Base-by-base conservation (phyloP, 139 green algal genomes). In the Coccomyxa sp. region DNA sequence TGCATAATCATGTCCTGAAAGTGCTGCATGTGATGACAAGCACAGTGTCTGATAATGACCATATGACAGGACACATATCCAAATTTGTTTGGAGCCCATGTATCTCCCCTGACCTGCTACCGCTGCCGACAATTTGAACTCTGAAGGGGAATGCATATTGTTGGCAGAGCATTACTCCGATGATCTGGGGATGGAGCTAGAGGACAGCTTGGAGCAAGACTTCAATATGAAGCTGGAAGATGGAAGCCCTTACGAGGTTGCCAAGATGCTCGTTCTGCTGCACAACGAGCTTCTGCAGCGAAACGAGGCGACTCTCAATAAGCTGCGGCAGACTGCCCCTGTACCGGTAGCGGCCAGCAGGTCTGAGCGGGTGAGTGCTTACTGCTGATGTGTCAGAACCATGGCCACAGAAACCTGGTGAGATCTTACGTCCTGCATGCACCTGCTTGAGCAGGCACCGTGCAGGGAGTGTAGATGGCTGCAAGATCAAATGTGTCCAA, bases 221-320 rank as follows among this genome's bases (percentile, higher is more conserved):
- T 97, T 96, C 86, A 93, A 95, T 81, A 74, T 88, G 18, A 86
- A 95, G 77, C 83, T 85, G n/a, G 89, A 97, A 79, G 94, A 97
- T 82, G 91, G 84, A 74, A 94, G 89, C 76, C 86, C 91, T 4
- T n/a, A 51, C 0, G 81, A 93, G 90, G 82, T 95, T 0, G 83
- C 92, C 0, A 84, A 90, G 66, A 67, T 58, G 13, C 81, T 94
- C 17, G 79, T 93, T 0, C 80, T 83, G n/a, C 81, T 95, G 58
- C 91, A 93, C 81, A 51, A 82, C 9, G 88, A 93, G 71, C 89
- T 86, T 51, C 28, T 88, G 60, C 74, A 75, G 13, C 90, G 88
- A 28, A 80, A 89, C 38, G 84, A 81, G 16, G 83, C 58, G 15
- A 83, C 79, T 76, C 79, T 95, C 79, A 82, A 93, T 82, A 84